Conservation (phyloP, 2,329 filamentous ascomycete species). For the Colletotrichum ledebouriae region DNA sequence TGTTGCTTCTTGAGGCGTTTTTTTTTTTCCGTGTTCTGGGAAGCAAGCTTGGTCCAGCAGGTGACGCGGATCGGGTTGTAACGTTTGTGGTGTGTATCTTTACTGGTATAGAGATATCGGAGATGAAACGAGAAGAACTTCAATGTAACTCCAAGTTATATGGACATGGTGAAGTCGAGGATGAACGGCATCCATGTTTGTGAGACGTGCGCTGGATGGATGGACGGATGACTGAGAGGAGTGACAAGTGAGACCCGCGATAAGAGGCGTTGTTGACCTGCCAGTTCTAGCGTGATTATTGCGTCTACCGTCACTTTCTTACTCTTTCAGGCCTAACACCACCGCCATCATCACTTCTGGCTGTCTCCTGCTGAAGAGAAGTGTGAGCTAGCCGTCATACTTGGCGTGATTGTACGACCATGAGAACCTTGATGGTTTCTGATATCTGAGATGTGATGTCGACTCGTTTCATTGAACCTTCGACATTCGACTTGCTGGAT, state of each 20-base stretch:
- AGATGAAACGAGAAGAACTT: slow-evolving; percentile 10
- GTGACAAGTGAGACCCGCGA: slow-evolving; percentile 35
- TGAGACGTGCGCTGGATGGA: slow-evolving; percentile 13
- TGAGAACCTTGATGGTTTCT: neutral
- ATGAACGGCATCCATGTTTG: neutral
- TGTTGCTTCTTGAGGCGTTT: neutral
- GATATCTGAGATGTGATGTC: neutral
- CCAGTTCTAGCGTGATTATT: slow-evolving; percentile 13
- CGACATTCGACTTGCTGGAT: neutral
- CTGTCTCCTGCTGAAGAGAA: neutral
- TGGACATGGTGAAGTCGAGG: neutral
- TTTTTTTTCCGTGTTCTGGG: neutral
- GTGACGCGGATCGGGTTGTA: slow-evolving; percentile 15
- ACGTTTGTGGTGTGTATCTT: slow-evolving; percentile 4
- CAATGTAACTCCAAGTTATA: neutral
- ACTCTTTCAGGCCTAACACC: neutral
- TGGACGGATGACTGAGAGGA: slow-evolving; percentile 15
- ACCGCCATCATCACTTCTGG: neutral
- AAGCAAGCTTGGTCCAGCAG: neutral
- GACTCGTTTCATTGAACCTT: neutral
- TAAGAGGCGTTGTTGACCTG: slow-evolving; percentile 15
- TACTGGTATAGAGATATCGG: slow-evolving; percentile 12
- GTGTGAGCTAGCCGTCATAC: too few relatives aligned
- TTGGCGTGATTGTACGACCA: too few relatives aligned
- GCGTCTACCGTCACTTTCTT: slow-evolving; percentile 15